A percentile compares a stretch with the other conserved stretches of the same genome.
Conservation (phyloP, 2,329 filamentous ascomycete species). For the Fusarium sp. region DNA sequence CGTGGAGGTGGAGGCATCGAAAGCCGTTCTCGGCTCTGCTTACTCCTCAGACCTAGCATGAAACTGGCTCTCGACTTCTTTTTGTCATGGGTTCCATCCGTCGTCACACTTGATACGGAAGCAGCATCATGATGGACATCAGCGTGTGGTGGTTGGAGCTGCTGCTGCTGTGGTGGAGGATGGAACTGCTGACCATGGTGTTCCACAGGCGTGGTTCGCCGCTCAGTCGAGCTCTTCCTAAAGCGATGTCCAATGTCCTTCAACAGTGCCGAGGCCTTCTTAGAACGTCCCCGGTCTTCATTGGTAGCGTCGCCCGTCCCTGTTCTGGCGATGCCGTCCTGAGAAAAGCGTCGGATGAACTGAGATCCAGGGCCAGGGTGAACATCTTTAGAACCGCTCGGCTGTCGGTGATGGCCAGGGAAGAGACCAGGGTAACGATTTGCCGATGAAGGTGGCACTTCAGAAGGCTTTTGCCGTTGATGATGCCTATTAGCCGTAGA, state of each 20-base stretch:
- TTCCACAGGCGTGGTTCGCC: slow-evolving; percentile 42
- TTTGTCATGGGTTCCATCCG: slow-evolving; percentile 50
- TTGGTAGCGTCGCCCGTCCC: slow-evolving; percentile 1
- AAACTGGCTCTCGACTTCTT: slow-evolving; percentile 53
- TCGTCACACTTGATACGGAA: slow-evolving; percentile 54
- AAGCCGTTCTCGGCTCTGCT: slow-evolving; percentile 24
- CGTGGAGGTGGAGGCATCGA: slow-evolving; percentile 29
- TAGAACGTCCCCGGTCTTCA: slow-evolving; percentile 49
- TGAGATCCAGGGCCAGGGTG: slow-evolving; percentile 16
- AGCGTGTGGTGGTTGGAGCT: slow-evolving; percentile 1
- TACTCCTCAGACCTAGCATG: slow-evolving; percentile 44
- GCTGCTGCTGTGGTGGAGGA: slow-evolving; percentile 4
- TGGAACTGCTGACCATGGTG: slow-evolving; percentile 21
- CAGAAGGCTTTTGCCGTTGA: slow-evolving; percentile 44
- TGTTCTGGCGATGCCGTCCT: slow-evolving; percentile 48
- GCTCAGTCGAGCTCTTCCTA: slow-evolving; percentile 47
- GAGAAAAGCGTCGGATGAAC: slow-evolving; percentile 24
- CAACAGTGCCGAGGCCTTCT: slow-evolving; percentile 57
- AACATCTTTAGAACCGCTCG: slow-evolving; percentile 23
- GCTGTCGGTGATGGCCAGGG: slow-evolving; percentile 37
- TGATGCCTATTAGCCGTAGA: slow-evolving; percentile 25
- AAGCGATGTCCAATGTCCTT: slow-evolving; percentile 61
- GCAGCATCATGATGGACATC: slow-evolving; percentile 48
- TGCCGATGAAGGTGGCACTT: slow-evolving; percentile 61
- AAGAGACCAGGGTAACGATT: slow-evolving; percentile 61